Evolutionary conservation across 2,329 filamentous ascomycete species (phyloP), one percentile per base, ranked within the genome.

Genomic region (Ceratocystis huliohia): DNA sequence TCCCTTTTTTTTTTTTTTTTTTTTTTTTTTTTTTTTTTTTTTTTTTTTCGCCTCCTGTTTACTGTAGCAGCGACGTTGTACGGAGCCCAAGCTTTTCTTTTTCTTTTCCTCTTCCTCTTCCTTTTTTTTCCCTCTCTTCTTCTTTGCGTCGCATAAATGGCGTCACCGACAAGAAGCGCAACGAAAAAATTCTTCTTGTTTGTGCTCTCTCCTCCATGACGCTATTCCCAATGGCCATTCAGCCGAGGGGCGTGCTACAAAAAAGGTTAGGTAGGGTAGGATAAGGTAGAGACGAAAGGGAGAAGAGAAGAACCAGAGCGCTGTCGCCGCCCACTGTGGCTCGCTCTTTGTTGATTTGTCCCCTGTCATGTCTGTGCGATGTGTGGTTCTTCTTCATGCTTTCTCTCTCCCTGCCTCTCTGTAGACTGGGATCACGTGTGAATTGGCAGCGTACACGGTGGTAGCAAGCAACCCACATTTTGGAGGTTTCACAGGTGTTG

Each of bases 231-330:
- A 30, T 46, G 33, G 33, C 33, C 28, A n/a, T 50, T 46, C 15
- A 37, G 33, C 17, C 46, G 17, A 41, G 45, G 45, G 20, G 20
- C 7, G 45, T 17, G 45, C 15, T 5, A n/a, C 15, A 20, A 48
- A 48, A n/a, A 48, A 20, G 45, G 20, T 48, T n/a, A 48, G 45
- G 45, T 20, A 20, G 20, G 45, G 45, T 48, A 48, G 45, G 45
- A 48, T 48, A 48, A 50, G 46, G 17, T 57, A 22, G 63, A 56
- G 46, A 48, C 62, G 17, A 45, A 48, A 37, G 48, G 57, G 48
- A n/a, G 46, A 37, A 41, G 63, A 30, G 33, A 25, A 65, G 59
- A 22, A 44, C 8, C 20, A 53, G 25, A 53, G 48, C 8, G 48
- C 13, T 22, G 48, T 53, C 25, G 48, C 48, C 53, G 53, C n/a